Evolutionary conservation across 306 rosid species (phyloP).

Genomic region (Cucurbita maxima): DNA sequence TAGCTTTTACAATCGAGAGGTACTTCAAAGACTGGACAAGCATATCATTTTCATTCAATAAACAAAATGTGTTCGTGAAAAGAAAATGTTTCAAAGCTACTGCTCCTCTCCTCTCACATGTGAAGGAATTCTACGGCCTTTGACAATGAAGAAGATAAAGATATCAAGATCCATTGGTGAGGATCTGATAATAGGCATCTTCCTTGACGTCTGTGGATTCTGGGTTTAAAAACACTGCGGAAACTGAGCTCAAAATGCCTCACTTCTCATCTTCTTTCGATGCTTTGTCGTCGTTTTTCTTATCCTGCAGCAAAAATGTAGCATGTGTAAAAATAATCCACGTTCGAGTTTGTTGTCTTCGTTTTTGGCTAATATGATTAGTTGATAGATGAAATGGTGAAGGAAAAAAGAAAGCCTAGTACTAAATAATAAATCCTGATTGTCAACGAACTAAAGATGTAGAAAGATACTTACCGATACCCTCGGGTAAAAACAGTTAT

Average conservation of each 20-base stretch:
- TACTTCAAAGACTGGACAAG: not conserved
- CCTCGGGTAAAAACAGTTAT: not conserved
- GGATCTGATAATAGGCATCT: not conserved
- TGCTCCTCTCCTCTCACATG: too few relatives aligned
- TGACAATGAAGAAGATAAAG: too few relatives aligned
- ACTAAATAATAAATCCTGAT: too few relatives aligned
- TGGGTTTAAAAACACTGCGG: not conserved
- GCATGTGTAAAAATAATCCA: not conserved
- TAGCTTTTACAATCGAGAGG: too few relatives aligned
- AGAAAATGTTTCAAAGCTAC: not conserved
- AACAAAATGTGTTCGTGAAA: not conserved
- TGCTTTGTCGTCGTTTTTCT: constrained; percentile 62
- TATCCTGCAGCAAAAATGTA: constrained; percentile 32
- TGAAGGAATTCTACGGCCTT: too few relatives aligned
- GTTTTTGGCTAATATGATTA: not conserved
- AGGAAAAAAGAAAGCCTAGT: not conserved
- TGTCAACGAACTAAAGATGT: too few relatives aligned
- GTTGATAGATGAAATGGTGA: not conserved
- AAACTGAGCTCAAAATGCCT: constrained; percentile 16
- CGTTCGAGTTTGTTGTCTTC: not conserved
- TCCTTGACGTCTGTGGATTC: not conserved
- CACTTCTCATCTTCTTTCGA: constrained; percentile 52
- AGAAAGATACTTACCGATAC: too few relatives aligned
- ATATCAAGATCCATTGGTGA: not conserved
- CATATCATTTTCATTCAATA: not conserved